Evolutionary conservation across 1,284 basidiomycete species (phyloP), one percentile per base, ranked within the genome.

Genomic region (Athelia psychrophila): DNA sequence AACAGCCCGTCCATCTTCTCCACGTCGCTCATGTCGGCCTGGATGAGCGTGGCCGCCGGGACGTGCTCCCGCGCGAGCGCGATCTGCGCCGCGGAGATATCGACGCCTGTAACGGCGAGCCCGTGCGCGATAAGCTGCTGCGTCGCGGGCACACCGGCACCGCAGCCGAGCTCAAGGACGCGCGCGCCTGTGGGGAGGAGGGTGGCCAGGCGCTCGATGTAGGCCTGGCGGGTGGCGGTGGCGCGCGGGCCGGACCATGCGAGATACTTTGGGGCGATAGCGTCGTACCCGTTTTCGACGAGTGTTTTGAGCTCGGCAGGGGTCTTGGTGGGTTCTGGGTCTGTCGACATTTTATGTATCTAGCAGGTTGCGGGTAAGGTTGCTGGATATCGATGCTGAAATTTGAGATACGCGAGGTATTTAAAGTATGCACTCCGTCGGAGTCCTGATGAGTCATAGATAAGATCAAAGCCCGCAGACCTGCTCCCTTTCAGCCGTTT

Each of bases 21-120:
- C n/a, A n/a, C n/a, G n/a, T n/a, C n/a, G n/a, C n/a, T n/a, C 62
- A 64, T 65, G 51, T 64, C 63, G 2, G 51, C 51, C 24, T 60
- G 62, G 50, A 65, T 51, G 47, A 65, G 53, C 3, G 58, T 56
- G 6, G 59, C 61, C 25, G 53, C 27, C 1, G 60, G 58, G 4
- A 61, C 46, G 36, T 60, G 59, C 49, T 58, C 44, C 22, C 54
- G 53, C 9, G 61, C 63, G 19, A 63, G 58, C 20, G 53, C 52
- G 23, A 64, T 54, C 46, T 63, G 63, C 2, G 58, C 54, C 15
- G 58, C 57, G 33, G 61, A 63, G 30, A 64, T 63, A 46, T 64
- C 63, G 27, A 61, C 61, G 12, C 61, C 61, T 1, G 61, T 63
- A n/a, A 63, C 56, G 22, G 49, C 50, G 18, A 63, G 42, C 1